Evolutionary conservation across 495 filamentous ascomycete species (phyloP).

Genomic region (Penicillium subrubescens): DNA sequence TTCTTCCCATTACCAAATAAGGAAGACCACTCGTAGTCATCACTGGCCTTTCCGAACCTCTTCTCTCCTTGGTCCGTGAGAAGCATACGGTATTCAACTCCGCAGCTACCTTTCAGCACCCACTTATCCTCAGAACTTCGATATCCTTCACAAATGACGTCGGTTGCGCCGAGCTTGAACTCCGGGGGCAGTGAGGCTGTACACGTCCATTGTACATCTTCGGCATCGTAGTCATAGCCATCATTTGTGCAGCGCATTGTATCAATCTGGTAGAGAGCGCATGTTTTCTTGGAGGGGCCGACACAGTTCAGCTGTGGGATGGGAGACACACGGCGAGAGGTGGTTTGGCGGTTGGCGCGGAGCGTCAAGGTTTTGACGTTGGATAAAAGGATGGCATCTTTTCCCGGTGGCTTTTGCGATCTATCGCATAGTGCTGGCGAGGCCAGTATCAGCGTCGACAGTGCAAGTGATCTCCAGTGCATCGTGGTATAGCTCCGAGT

Average conservation of each 20-base stretch:
- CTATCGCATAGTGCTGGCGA: constrained; percentile 27
- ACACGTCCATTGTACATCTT: constrained; percentile 89
- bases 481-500: constrained; percentile 8
- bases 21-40: background rate
- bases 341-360: constrained; percentile 61
- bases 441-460: constrained; percentile 31
- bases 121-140: constrained; percentile 71
- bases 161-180: constrained; percentile 86
- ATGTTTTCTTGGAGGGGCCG: constrained; percentile 60
- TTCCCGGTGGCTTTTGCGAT: constrained; percentile 44
- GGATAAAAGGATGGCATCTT: constrained; percentile 71
- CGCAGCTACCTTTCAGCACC: constrained; percentile 86
- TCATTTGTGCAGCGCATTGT: constrained; percentile 87
- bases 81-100: constrained; percentile 84
- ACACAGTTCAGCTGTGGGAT: constrained; percentile 84
- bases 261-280: constrained; percentile 68
- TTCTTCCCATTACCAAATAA: constrained; percentile 5
- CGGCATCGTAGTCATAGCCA: constrained; percentile 66
- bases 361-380: constrained; percentile 79
- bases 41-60: constrained; percentile 54
- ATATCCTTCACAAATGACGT: constrained; percentile 94
- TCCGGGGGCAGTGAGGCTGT: constrained; percentile 75
- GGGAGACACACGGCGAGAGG: constrained; percentile 72
- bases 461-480: constrained; percentile 4
- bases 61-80: constrained; percentile 81